A percentile compares a stretch with the other conserved stretches of the same genome.
Conservation (phyloP, 2,329 filamentous ascomycete species). For the Didymella keratinophila region DNA sequence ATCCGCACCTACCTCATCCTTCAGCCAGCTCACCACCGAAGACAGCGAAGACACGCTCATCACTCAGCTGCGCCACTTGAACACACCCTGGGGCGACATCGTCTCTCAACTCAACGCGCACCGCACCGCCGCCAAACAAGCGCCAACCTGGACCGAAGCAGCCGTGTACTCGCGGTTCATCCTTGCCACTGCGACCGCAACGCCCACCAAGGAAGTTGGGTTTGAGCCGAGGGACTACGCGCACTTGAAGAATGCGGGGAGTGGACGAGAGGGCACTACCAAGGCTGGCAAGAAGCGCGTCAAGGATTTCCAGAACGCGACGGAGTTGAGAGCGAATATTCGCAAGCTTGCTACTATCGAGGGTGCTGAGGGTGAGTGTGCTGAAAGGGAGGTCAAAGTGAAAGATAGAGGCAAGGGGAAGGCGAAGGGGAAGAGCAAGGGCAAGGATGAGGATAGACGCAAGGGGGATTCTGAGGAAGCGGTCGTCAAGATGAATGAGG, state of each 20-base stretch:
- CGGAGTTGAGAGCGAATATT: conserved; percentile 36
- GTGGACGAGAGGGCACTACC: conserved; percentile 14
- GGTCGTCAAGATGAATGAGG: conserved; percentile 6
- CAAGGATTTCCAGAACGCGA: conserved; percentile 31
- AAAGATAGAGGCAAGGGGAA: not conserved
- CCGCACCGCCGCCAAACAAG: conserved; percentile 27
- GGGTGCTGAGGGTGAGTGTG: not conserved
- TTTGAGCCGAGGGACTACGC: conserved; percentile 47
- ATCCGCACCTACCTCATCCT: conserved; percentile 1
- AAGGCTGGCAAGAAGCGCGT: conserved; percentile 35
- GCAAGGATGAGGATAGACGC: not conserved
- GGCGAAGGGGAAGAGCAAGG: conserved; percentile 6
- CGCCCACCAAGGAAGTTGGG: conserved; percentile 30
- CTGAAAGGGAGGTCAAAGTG: not conserved
- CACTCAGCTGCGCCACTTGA: conserved; percentile 40
- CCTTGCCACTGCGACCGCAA: conserved; percentile 39
- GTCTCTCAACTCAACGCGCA: conserved; percentile 36
- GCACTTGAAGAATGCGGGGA: conserved; percentile 37
- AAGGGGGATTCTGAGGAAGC: conserved; percentile 6
- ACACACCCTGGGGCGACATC: conserved; percentile 41
- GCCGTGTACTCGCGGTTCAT: conserved; percentile 51
- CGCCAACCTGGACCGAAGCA: conserved; percentile 34
- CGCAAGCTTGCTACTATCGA: conserved; percentile 16
- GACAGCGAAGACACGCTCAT: conserved; percentile 47
- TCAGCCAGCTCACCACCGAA: conserved; percentile 21